Evolutionary conservation across 2,329 filamentous ascomycete species (phyloP), one percentile per base, ranked within the genome.

Genomic region (Penicillium paneum): DNA sequence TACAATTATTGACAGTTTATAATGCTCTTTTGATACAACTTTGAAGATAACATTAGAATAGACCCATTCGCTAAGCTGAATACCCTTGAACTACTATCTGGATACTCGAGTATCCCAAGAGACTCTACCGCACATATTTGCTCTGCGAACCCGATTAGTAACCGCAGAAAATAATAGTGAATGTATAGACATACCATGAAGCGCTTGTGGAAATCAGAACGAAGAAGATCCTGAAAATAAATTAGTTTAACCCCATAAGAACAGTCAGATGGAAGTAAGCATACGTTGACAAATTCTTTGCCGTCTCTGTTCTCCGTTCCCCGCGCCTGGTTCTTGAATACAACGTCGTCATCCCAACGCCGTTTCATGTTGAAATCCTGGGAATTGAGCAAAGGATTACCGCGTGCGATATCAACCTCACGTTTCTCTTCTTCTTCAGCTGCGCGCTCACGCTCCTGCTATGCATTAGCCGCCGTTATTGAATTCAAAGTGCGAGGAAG

Each of bases 301-400:
- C 88, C 91, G 59, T 88, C 86, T 78, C 88, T 92, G 59, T 97
- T 91, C 69, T 97, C 93, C 0, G 92, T 96, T 8, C 93, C 94
- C 55, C 94, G 83, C 32, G 93, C 94, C 77, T 99, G 94, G 74
- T 99, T 99, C 79, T 96, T 97, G 78, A 99, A 99, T 3, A 99
- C 92, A 12, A 99, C 94, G 71, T 99, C 94, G 67, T 99, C 94
- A 65, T 99, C 94, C 94, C 94, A 99, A 64, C 92, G 78, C 12
- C 71, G 67, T 61, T 96, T 97, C 68, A 97, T 87, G 55, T 87
- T 91, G 71, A 95, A 97, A 64, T 96, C 91, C 71, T 90, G 89
- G 47, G 81, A 71, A 64, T 97, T 97, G 53, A 99, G 82, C 48
- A 99, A 77, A 36, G 94, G 94, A 71, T 99, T 99, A 7, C 94